These are phyloP conservation scores for Balamuthia mandrillaris DNA, from an alignment of 208 protist species.

Conservation along the genomic window DNA sequence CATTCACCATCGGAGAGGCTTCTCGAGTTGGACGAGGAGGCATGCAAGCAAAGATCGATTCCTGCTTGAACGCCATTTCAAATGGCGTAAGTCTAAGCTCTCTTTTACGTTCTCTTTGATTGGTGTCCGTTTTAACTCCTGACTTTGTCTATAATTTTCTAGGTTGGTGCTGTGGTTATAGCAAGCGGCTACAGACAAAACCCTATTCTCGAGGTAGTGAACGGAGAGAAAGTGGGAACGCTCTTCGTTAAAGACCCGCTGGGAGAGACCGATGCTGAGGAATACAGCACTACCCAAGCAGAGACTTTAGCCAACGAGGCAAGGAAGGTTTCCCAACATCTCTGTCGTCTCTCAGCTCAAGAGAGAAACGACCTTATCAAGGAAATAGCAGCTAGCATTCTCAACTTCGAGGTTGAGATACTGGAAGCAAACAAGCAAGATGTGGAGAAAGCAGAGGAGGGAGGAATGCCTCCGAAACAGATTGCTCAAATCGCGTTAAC, in stretches of 20 bases:
- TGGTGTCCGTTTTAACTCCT: no score
- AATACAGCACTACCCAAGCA: no score
- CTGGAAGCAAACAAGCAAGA: slow-evolving; percentile 76
- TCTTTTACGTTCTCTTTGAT: no score
- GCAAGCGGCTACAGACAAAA: slow-evolving; percentile 35
- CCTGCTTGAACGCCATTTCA: slow-evolving; percentile 22
- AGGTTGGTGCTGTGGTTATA: slow-evolving; percentile 48
- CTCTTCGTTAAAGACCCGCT: slow-evolving; percentile 10
- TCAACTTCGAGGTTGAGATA: slow-evolving; percentile 56
- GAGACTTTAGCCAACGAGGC: not conserved
- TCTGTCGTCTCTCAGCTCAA: slow-evolving; percentile 51
- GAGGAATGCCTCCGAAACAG: slow-evolving; percentile 55
- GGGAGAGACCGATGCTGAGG: not conserved
- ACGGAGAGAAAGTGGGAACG: slow-evolving; percentile 46
- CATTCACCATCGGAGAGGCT: not conserved
- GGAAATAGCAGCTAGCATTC: slow-evolving; percentile 61
- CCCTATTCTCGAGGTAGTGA: not conserved
- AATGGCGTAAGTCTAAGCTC: no score
- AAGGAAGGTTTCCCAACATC: slow-evolving; percentile 41
- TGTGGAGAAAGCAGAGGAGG: slow-evolving; percentile 61
- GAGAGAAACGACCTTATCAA: slow-evolving; percentile 64
- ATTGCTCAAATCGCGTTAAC: slow-evolving; percentile 73
- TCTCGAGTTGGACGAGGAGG: no score
- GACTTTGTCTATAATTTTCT: no score
- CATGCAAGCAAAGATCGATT: slow-evolving; percentile 57